A percentile compares a stretch with the other conserved stretches of the same genome.
phyloP scores from a whole-genome alignment of 768 basidiomycete genomes.

The Tricholoma sp. region DNA sequence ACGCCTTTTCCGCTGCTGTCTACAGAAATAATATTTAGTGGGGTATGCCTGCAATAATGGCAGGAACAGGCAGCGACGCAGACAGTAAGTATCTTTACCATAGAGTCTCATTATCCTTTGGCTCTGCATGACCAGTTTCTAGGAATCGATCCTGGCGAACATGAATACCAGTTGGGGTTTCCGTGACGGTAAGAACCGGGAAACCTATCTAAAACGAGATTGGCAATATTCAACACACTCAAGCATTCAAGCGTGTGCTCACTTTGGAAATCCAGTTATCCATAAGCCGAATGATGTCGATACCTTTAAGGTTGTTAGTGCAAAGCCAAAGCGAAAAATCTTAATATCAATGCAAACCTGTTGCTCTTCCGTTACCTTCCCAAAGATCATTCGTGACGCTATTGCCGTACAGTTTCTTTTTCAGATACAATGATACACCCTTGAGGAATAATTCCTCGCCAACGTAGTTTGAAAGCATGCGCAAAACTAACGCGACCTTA shows the following conservation, averaged over 20 bases:
- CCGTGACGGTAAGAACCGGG: slow-evolving; percentile 85
- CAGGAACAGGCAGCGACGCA: neutral
- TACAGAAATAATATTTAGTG: slow-evolving; percentile 67
- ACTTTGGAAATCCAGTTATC: slow-evolving; percentile 88
- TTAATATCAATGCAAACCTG: slow-evolving; percentile 32
- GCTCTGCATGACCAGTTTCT: slow-evolving; percentile 72
- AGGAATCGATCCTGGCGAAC: slow-evolving; percentile 92
- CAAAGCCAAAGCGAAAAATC: neutral
- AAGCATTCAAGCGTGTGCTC: neutral
- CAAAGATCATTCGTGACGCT: slow-evolving; percentile 84
- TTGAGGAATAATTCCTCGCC: slow-evolving; percentile 86
- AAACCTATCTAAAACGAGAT: slow-evolving; percentile 52
- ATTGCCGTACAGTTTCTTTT: slow-evolving; percentile 80
- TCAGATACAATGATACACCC: slow-evolving; percentile 89
- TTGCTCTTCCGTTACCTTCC: slow-evolving; percentile 76
- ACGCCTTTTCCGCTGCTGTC: slow-evolving; percentile 49
- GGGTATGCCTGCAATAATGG: slow-evolving; percentile 58
- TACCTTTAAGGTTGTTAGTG: slow-evolving; percentile 25
- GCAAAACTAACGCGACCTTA: slow-evolving; percentile 52
- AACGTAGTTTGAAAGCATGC: slow-evolving; percentile 87
- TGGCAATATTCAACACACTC: neutral
- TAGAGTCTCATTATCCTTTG: slow-evolving; percentile 81
- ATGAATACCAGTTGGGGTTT: slow-evolving; percentile 63
- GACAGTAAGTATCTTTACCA: slow-evolving; percentile 44
- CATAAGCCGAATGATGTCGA: slow-evolving; percentile 79